These are phyloP conservation scores for Phytophthora citrophthora DNA, from an alignment of 352 stramenopile species.

Conservation along the genomic window DNA sequence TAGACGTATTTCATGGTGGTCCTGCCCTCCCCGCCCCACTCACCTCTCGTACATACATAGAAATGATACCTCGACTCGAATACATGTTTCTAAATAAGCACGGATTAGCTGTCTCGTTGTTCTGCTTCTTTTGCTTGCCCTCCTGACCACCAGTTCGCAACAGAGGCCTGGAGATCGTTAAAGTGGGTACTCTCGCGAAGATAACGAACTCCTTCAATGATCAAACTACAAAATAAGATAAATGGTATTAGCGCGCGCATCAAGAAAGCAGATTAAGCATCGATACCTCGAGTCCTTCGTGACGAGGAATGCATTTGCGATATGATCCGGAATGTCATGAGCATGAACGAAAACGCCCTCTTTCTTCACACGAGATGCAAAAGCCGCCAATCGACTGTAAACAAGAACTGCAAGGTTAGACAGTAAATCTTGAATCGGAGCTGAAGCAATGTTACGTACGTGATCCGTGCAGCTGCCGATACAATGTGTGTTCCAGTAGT, in stretches of 20 bases:
- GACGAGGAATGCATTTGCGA: conserved; percentile 57
- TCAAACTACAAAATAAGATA: conserved; percentile 33
- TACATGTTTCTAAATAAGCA: conserved; percentile 42
- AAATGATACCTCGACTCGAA: conserved; percentile 45
- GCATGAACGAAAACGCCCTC: conserved; percentile 57
- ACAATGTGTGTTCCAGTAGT: conserved; percentile 66
- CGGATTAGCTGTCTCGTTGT: conserved; percentile 5
- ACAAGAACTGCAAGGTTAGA: conserved; percentile 9
- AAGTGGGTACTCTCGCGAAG: conserved; percentile 63
- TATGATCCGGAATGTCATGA: conserved; percentile 67
- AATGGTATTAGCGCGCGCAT: conserved; percentile 9
- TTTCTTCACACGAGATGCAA: conserved; percentile 54
- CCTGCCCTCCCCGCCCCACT: conserved; percentile 30
- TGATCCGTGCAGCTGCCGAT: conserved; percentile 54
- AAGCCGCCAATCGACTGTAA: conserved; percentile 46
- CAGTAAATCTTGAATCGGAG: neutral
- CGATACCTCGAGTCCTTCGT: conserved; percentile 63
- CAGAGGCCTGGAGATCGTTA: conserved; percentile 46
- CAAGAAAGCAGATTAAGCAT: neutral
- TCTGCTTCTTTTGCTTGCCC: conserved; percentile 5
- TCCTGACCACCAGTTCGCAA: conserved; percentile 55
- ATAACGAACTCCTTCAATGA: conserved; percentile 62
- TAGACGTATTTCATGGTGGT: conserved; percentile 55
- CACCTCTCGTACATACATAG: conserved; percentile 40
- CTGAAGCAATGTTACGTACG: conserved; percentile 24